Base-by-base conservation (phyloP, 1,284 basidiomycete species). In the Malassezia japonica region DNA sequence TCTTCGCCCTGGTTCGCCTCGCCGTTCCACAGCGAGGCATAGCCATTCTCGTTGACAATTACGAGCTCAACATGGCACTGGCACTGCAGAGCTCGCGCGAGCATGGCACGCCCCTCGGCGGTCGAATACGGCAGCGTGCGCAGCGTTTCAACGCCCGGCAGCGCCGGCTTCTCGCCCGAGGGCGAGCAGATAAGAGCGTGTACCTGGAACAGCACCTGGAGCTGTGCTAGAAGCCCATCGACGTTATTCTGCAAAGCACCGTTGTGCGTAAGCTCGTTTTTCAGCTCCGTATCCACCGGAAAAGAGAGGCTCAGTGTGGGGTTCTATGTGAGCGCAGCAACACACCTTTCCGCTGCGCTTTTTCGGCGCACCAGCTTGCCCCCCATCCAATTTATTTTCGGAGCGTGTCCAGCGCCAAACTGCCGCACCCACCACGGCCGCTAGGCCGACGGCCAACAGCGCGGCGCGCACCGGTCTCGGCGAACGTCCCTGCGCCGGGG, bases 21-120 rank as follows among this genome's bases (percentile, higher is more conserved):
- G 32, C 33, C 42, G 3, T 32, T 10, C 4, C 15, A 33, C 23
- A 43, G 23, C 7, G 16, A 16, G 16, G 15, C 38, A 7, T 42
- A 16, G 16, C 20, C 38, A 7, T 42, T 18, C 20, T 27, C 23
- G 18, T 42, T 29, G 10, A 43, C 38, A 23, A 41, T 36, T 2
- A 48, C 23, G 21, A 48, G 16, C 32, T 54, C 51, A 15, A 54
- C 40, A 21, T 54, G 51, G 8, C 27, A 39, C 21, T 54, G 51
- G 23, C 44, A 46, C 25, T 42, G 21, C 21, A 54, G 25, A 9
- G 51, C 51, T 13, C 51, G 33, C 9, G 46, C 46, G 5, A 48
- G 40, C 51, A 45, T 44, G 7, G 51, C 46, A 15, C 51, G 46
- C 5, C 51, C 51, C 18, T 38, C 32, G 13, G 46, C 40, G 6